These are phyloP conservation scores for Colletotrichum sp. DNA, from an alignment of 2,329 filamentous ascomycete species.

Conservation along the genomic window DNA sequence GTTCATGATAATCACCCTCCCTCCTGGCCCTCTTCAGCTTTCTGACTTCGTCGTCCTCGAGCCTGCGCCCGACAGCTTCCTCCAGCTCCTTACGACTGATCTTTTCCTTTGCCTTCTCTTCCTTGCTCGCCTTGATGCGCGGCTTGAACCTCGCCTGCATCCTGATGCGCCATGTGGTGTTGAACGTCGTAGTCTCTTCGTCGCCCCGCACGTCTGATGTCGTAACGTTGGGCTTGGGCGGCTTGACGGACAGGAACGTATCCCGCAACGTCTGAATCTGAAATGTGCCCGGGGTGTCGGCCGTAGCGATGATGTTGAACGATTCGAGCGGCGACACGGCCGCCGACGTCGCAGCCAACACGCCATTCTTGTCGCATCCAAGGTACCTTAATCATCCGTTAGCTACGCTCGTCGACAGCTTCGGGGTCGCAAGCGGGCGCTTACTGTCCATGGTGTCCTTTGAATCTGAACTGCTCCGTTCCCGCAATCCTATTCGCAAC, in stretches of 20 bases:
- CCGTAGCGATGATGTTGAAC: conserved; percentile 69
- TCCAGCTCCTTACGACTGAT: conserved; percentile 87
- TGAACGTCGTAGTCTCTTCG: conserved; percentile 68
- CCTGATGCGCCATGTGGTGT: conserved; percentile 78
- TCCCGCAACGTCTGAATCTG: conserved; percentile 76
- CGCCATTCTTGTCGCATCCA: conserved; percentile 82
- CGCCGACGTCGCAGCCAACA: conserved; percentile 77
- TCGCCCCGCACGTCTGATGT: conserved; percentile 77
- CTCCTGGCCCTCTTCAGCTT: conserved; percentile 80
- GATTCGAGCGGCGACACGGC: conserved; percentile 86
- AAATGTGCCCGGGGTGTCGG: conserved; percentile 74
- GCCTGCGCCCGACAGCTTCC: conserved; percentile 73
- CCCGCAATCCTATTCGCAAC: conserved; percentile 84
- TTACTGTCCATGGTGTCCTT: conserved; percentile 86
- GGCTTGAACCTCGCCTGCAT: conserved; percentile 98
- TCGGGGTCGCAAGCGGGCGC: conserved; percentile 24
- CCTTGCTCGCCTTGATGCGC: conserved; percentile 76
- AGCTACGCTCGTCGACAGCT: neutral
- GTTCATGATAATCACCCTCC: conserved; percentile 91
- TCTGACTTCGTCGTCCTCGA: conserved; percentile 87
- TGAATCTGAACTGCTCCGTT: conserved; percentile 83
- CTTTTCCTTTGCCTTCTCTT: conserved; percentile 83
- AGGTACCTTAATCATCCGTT: conserved; percentile 69
- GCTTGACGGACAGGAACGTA: conserved; percentile 70
- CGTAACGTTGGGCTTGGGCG: conserved; percentile 52